Evolutionary conservation across 768 basidiomycete genomes (phyloP), one percentile per base, ranked within the genome.

Genomic region (Gloeostereum incarnatum): DNA sequence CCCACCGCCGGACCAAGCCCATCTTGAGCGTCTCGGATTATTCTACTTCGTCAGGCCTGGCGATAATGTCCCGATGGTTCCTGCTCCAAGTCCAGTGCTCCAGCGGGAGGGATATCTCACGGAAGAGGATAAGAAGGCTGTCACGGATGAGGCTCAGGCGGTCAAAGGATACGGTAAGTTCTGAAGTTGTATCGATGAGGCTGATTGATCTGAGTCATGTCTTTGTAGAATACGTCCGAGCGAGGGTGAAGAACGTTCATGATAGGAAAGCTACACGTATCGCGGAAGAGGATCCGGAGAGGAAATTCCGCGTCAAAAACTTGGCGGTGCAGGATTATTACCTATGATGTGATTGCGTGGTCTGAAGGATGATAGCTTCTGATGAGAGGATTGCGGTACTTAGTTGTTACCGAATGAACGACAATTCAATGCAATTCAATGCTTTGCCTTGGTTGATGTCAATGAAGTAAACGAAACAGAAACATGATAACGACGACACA

Each of bases 41-140:
- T 64, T 70, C 45, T 73, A 71, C 50, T 74, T 74, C 32, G 54
- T 55, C 19, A 49, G 60, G 42, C 56, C 61, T 0, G 62, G 67
- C 27, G 61, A 71, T 44, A 45, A 59, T 17, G 57, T 58, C 19
- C 51, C 48, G 17, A 50, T 73, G 34, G 39, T 55, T 13, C 67
- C 69, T 1, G 45, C 44, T 0, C 56, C 58, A 13, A 69, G 66
- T 38, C 64, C 65, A 3, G 56, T 71, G 4, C 49, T 72, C n/a
- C 50, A 61, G 25, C 50, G 59, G n/a, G 57, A 52, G 2, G 66
- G 68, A 1, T 39, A 45, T n/a, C 18, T 47, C 9, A 27, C 26
- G 10, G 45, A 51, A 31, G 47, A 51, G 8, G 48, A 46, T 11
- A 45, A 45, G 31, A 18, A 40, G 13, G 40, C 31, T n/a, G 30